Percentiles rank a stretch among this genome's conserved stretches.
These are phyloP conservation scores for Kodamaea hsintzibuensis DNA, from an alignment of 805 yeast species.

Conservation along the genomic window DNA sequence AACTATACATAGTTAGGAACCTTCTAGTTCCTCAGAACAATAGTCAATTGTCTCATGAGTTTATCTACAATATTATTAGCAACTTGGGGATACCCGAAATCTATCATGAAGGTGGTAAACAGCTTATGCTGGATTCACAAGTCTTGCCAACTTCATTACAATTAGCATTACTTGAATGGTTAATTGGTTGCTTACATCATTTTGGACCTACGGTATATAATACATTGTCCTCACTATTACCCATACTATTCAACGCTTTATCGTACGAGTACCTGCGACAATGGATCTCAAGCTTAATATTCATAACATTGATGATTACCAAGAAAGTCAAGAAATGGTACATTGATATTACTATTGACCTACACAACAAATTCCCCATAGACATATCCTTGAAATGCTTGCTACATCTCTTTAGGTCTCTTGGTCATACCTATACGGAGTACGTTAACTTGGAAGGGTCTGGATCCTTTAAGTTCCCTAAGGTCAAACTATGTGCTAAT, in stretches of 20 bases:
- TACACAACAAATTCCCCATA: conserved; percentile 30
- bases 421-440: neutral
- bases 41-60: neutral
- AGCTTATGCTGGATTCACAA: conserved; percentile 6
- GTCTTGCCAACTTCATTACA: conserved; percentile 6
- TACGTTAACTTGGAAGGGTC: conserved; percentile 2
- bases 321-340: conserved; percentile 27
- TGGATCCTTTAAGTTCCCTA: neutral
- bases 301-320: conserved; percentile 8
- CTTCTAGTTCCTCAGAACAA: conserved; percentile 4
- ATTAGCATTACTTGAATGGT: conserved; percentile 14
- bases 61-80: conserved; percentile 13
- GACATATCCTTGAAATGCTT: conserved; percentile 26
- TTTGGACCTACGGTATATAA: conserved; percentile 9
- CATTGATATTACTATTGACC: conserved; percentile 27
- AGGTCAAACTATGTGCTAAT: neutral
- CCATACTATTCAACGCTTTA: conserved; percentile 13
- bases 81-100: conserved; percentile 13
- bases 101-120: conserved; percentile 7
- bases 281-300: conserved; percentile 13
- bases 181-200: conserved; percentile 10
- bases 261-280: conserved; percentile 17
- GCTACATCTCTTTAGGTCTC: neutral
- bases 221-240: conserved; percentile 7
- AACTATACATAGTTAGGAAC: conserved; percentile 4